A percentile compares a stretch with the other conserved stretches of the same genome.
Evolutionary conservation across 2,329 filamentous ascomycete species (phyloP).

Genomic region (Capronia americana): DNA sequence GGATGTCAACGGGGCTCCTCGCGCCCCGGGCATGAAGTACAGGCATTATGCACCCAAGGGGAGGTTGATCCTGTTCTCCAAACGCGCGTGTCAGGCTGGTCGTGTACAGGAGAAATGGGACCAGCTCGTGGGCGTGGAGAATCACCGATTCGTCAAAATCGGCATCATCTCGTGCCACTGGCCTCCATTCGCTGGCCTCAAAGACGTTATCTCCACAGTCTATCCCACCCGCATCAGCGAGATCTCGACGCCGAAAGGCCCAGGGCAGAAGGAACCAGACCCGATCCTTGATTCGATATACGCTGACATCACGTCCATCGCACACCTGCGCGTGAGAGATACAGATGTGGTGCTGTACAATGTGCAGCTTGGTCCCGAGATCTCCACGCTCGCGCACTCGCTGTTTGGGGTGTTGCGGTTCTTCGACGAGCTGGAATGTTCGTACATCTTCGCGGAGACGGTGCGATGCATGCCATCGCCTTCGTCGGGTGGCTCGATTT

Average conservation of each 20-base stretch:
- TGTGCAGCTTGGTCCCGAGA: conserved; percentile 73
- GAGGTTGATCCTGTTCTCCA: conserved; percentile 74
- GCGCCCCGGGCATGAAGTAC: conserved; percentile 98
- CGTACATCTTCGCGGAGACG: conserved; percentile 89
- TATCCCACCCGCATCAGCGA: background rate
- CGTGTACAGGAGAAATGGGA: conserved; percentile 25
- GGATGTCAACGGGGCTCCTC: conserved; percentile 58
- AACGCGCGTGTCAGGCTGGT: conserved; percentile 41
- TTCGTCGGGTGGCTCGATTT: conserved; percentile 35
- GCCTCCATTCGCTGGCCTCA: conserved; percentile 40
- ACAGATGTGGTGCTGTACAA: conserved; percentile 62
- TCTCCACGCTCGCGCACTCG: conserved; percentile 78
- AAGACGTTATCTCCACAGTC: background rate
- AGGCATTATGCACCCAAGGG: conserved; percentile 96
- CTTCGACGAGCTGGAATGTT: conserved; percentile 78
- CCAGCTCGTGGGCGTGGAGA: conserved; percentile 39
- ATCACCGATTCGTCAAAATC: conserved; percentile 45
- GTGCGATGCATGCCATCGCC: conserved; percentile 52
- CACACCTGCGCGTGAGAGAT: background rate
- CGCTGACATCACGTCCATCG: conserved; percentile 17
- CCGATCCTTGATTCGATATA: conserved; percentile 14
- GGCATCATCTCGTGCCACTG: conserved; percentile 41
- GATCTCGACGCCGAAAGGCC: background rate
- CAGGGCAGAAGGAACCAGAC: background rate
- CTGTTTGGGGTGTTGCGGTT: conserved; percentile 87